Base-by-base conservation (phyloP, 768 basidiomycete genomes). In the Xerocomus brunneocitrinus region DNA sequence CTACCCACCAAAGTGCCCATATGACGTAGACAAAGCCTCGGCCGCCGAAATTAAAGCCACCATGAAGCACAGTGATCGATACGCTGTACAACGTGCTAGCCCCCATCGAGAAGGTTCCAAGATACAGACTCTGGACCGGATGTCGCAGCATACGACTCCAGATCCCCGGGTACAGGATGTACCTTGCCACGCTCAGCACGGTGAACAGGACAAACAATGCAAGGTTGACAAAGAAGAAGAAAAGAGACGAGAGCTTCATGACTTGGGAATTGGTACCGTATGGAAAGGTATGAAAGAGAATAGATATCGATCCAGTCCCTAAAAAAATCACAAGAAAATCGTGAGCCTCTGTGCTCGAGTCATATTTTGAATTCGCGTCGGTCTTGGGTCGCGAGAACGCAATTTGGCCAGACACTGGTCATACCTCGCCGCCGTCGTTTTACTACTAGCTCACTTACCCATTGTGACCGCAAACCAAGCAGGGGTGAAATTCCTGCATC, bases 1-100 rank as follows among this genome's bases (percentile, higher is more conserved):
- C 83, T 38, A 82, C 41, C 87, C 85, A 89, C 87, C 87, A 90
- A 39, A 85, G 60, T 3, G 66, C 78, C 81, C 86, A 86, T 35
- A 86, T 61, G 25, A 73, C 62, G 52, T 79, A 81, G 3, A 85
- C 63, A 64, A 85, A 82, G 1, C 61, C 48, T 38, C 60, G 71
- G 12, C 83, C 83, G 0, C 81, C 82, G 50, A 85, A 73, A 19
- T 66, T 61, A 58, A 73, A 78, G 55, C 71, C 65, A 10, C 66
- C 56, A 54, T 80, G 65, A n/a, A 83, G 67, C 35, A 79, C 69
- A 5, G 68, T 67, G 19, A 79, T 71, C 0, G 78, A 76, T 36
- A 78, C 69, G 50, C 74, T 79, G 49, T 87, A 76, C 32, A 87
- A 65, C 1, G 85, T 86, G 2, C 79, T 73, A 5, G 71, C 75